Evolutionary conservation across 805 yeast species (phyloP), one percentile per base, ranked within the genome.

Genomic region (Cyberlindnera euphorbiiphila): DNA sequence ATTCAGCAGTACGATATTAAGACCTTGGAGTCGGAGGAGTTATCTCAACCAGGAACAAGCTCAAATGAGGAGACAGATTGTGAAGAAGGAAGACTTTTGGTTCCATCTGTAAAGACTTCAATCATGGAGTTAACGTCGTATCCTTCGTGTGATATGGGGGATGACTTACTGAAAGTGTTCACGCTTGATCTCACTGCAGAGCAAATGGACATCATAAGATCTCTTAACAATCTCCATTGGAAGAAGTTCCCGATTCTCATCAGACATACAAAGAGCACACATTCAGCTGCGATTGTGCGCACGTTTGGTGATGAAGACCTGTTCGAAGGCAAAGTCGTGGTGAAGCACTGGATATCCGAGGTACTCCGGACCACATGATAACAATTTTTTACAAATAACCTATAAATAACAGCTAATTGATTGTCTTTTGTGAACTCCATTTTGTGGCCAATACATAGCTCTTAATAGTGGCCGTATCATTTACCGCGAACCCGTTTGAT

Each of bases 221-320:
- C 70, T 35, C 68, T 86, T 54, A 85, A 85, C 57, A 47, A 59
- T 4, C 56, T 85, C 5, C 51, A 62, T 2, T 87, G 95, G 95
- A 57, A 64, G 29, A 86, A 85, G 54, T 81, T 60, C 48, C 89
- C 93, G 0, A 69, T 86, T 19, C 71, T 80, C 42, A 81, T 86
- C 41, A 69, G 80, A 25, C 64, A 72, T 21, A 79, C 91, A 6
- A 69, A 69, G 33, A 73, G 78, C 29, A 74, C 94, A 1, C 96
- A 86, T 53, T 86, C 94, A 1, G 94, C 93, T 2, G 80, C 86
- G 2, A 83, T 86, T 41, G 85, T 80, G 29, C 70, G 95, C 34
- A 75, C 71, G 44, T 54, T 58, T n/a, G 62, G 63, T 17, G 73
- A 71, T 21, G 67, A 69, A 9, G 68, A 69, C 9, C 78, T 81